Evolutionary conservation across 768 basidiomycete species (phyloP).

Genomic region (Cyclocybe aegerita): DNA sequence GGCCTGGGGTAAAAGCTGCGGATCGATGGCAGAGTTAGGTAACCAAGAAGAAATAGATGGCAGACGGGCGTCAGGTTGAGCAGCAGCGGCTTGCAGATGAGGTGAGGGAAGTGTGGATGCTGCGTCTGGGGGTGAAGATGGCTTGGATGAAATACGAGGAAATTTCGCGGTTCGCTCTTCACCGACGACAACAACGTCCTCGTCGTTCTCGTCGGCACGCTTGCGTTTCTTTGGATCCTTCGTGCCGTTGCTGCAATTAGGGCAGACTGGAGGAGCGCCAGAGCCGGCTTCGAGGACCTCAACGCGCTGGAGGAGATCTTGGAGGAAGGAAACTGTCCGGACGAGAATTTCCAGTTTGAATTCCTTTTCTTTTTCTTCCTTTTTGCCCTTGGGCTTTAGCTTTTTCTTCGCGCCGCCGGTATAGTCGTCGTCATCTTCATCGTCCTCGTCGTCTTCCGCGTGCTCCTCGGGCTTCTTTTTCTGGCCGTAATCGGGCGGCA

Average conservation of each 20-base stretch:
- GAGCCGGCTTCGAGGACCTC: slow-evolving; percentile 29
- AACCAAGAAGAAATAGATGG: slow-evolving; percentile 75
- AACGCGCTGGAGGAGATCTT: slow-evolving; percentile 64
- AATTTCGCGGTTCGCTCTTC: slow-evolving; percentile 7
- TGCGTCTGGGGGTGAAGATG: slow-evolving; percentile 12
- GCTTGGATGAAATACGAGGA: slow-evolving; percentile 4
- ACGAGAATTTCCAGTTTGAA: slow-evolving; percentile 92
- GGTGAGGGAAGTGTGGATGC: slow-evolving; percentile 4
- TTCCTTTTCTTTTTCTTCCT: slow-evolving; percentile 71
- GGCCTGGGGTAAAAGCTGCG: slow-evolving; percentile 17
- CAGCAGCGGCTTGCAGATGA: slow-evolving; percentile 1
- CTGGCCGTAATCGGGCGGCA: slow-evolving; percentile 57
- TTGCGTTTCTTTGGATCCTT: slow-evolving; percentile 18
- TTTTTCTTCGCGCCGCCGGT: slow-evolving; percentile 21
- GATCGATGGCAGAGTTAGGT: slow-evolving; percentile 37
- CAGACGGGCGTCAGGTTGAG: slow-evolving; percentile 37
- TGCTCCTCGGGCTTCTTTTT: slow-evolving; percentile 13
- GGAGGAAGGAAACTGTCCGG: slow-evolving; percentile 76
- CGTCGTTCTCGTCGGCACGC: slow-evolving; percentile 7
- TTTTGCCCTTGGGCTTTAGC: slow-evolving; percentile 31
- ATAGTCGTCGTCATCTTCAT: slow-evolving; percentile 33
- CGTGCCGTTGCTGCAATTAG: slow-evolving; percentile 16
- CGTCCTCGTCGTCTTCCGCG: slow-evolving; percentile 33
- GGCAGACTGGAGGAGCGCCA: slow-evolving; percentile 18
- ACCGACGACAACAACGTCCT: not conserved